These are phyloP conservation scores for Priceomyces carsonii DNA, from an alignment of 805 yeast genomes.

Conservation along the genomic window DNA sequence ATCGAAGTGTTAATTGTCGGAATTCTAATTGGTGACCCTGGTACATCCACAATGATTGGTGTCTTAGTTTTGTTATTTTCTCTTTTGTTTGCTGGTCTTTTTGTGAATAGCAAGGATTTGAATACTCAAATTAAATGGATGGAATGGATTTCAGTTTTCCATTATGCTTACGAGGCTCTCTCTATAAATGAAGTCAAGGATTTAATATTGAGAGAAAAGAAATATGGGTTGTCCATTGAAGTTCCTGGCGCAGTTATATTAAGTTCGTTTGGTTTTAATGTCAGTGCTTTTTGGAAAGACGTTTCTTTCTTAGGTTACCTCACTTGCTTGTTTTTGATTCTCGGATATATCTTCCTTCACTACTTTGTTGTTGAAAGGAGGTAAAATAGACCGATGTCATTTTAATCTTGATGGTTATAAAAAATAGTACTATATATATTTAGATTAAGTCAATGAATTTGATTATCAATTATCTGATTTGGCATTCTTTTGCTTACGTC, in stretches of 20 bases:
- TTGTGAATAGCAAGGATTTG: conserved; percentile 74
- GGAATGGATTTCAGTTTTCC: conserved; percentile 87
- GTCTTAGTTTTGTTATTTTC: conserved; percentile 83
- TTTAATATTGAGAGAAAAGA: conserved; percentile 78
- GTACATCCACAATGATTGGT: conserved; percentile 88
- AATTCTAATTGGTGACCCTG: conserved; percentile 81
- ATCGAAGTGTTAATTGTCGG: conserved; percentile 86
- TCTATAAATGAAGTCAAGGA: conserved; percentile 91
- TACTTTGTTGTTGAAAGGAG: conserved; percentile 74
- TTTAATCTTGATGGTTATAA: no score
- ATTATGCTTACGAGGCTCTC: conserved; percentile 92
- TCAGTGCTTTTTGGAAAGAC: conserved; percentile 72
- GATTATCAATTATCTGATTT: no score
- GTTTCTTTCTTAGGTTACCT: conserved; percentile 58
- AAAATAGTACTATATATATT: no score
- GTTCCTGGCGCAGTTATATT: conserved; percentile 97
- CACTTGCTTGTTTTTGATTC: conserved; percentile 54
- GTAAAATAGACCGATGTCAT: conserved; percentile 20
- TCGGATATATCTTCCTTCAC: conserved; percentile 78
- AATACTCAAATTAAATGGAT: conserved; percentile 61
- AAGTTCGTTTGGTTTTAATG: conserved; percentile 92
- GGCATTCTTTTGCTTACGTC: no score
- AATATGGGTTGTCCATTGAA: conserved; percentile 90
- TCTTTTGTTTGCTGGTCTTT: conserved; percentile 88
- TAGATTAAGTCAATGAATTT: no score